These are phyloP conservation scores for Madurella mycetomatis DNA, from an alignment of 2,329 filamentous ascomycete species.

Conservation along the genomic window DNA sequence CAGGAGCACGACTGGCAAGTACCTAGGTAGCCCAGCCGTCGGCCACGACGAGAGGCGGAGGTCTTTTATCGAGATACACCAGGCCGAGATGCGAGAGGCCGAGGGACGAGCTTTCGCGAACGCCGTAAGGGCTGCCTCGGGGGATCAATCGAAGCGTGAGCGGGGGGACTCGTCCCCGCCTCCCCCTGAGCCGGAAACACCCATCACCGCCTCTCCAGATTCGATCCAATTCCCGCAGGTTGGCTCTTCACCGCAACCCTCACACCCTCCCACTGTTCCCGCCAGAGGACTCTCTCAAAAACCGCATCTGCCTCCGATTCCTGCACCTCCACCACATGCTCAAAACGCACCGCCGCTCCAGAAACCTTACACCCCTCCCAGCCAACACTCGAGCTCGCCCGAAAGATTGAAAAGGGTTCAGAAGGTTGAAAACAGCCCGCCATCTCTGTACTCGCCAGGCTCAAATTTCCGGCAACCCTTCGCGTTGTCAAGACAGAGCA, in stretches of 20 bases:
- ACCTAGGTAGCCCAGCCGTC: slow-evolving; percentile 33
- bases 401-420: slow-evolving; percentile 20
- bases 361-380: slow-evolving; percentile 7
- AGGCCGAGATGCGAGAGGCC: slow-evolving; percentile 56
- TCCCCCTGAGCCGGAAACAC: slow-evolving; percentile 15
- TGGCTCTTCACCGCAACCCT: slow-evolving; percentile 3
- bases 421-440: slow-evolving; percentile 40
- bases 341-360: slow-evolving; percentile 15
- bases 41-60: slow-evolving; percentile 49
- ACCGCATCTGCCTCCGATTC: slow-evolving; percentile 11
- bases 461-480: slow-evolving; percentile 28
- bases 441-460: slow-evolving; percentile 27
- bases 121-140: slow-evolving; percentile 36
- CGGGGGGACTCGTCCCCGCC: slow-evolving; percentile 26
- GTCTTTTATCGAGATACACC: slow-evolving; percentile 56
- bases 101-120: slow-evolving; percentile 57
- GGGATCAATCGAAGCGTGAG: slow-evolving; percentile 7
- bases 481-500: slow-evolving; percentile 24
- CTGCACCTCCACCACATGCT: slow-evolving; percentile 10
- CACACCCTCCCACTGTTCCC: slow-evolving; percentile 9
- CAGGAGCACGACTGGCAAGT: slow-evolving; percentile 29
- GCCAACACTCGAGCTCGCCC: slow-evolving; percentile 20
- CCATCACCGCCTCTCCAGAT: slow-evolving; percentile 25
- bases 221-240: slow-evolving; percentile 12
- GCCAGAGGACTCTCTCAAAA: slow-evolving; percentile 5